These are phyloP conservation scores for Trichosanthes truncata DNA, from an alignment of 306 rosid genomes.

Conservation along the genomic window DNA sequence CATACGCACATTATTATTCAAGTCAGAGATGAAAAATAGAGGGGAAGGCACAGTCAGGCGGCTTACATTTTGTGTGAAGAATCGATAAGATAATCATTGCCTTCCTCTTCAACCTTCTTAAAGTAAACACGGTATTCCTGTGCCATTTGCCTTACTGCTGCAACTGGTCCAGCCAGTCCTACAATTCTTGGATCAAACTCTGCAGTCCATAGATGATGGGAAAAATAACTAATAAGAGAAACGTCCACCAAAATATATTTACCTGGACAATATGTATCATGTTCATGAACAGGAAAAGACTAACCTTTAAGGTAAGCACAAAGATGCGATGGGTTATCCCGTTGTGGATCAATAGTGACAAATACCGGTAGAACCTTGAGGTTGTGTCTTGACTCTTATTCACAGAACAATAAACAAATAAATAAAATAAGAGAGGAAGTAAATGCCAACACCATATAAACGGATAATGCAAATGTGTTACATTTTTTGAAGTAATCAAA, in stretches of 20 bases:
- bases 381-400: constrained; percentile 46
- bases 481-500: background rate
- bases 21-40: background rate
- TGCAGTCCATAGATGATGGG: constrained; percentile 21
- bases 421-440: constrained; percentile 2
- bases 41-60: background rate
- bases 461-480: background rate
- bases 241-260: background rate
- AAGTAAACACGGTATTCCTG: constrained; percentile 77
- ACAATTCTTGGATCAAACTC: constrained; percentile 69
- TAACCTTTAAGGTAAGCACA: constrained; percentile 72
- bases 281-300: constrained; percentile 13
- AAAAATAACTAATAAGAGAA: background rate
- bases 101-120: constrained; percentile 75
- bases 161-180: constrained; percentile 68
- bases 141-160: constrained; percentile 84
- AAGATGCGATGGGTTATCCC: constrained; percentile 75
- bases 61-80: constrained; percentile 80
- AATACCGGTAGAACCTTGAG: constrained; percentile 60
- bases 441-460: background rate
- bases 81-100: constrained; percentile 82
- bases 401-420: constrained; percentile 12
- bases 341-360: constrained; percentile 88
- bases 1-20: background rate
- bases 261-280: background rate